Evolutionary conservation across 1,139 yeast species (phyloP).

Genomic region (Candida frijolesensis): DNA sequence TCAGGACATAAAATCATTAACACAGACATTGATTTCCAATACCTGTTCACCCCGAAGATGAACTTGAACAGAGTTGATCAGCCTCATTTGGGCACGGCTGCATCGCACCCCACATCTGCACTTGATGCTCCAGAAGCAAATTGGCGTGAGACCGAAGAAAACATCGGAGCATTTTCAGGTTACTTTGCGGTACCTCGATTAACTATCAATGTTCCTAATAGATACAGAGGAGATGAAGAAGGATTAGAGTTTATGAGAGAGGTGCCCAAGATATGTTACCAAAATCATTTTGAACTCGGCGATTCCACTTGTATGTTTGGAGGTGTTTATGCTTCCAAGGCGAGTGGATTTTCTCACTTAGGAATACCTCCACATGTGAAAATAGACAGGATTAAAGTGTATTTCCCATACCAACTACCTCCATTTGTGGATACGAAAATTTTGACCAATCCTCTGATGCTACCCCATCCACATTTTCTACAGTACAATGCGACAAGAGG

Average conservation of each 20-base stretch:
- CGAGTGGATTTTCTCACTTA: constrained; percentile 25
- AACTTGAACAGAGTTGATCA: constrained; percentile 25
- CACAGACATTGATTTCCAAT: constrained; percentile 19
- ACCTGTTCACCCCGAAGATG: constrained; percentile 29
- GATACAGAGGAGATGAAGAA: constrained; percentile 14
- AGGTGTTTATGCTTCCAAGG: constrained; percentile 30
- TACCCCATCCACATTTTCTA: constrained; percentile 29
- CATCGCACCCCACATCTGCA: neutral
- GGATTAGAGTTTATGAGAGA: constrained; percentile 16
- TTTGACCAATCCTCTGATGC: constrained; percentile 38
- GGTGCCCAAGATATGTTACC: constrained; percentile 35
- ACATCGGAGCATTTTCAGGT: constrained; percentile 31
- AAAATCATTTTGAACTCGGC: constrained; percentile 35
- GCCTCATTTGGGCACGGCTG: neutral
- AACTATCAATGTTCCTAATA: constrained; percentile 27
- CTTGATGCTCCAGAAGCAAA: neutral
- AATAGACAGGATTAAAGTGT: constrained; percentile 35
- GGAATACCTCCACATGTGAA: constrained; percentile 40
- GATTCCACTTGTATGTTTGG: constrained; percentile 42
- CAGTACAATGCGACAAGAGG: constrained; percentile 36
- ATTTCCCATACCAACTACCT: constrained; percentile 43
- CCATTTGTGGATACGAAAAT: constrained; percentile 41
- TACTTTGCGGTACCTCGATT: constrained; percentile 33
- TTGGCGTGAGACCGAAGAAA: constrained; percentile 12
- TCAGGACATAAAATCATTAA: constrained; percentile 12